Evolutionary conservation across 2,329 filamentous ascomycete species (phyloP).

Genomic region (Scedosporium minutisporum): DNA sequence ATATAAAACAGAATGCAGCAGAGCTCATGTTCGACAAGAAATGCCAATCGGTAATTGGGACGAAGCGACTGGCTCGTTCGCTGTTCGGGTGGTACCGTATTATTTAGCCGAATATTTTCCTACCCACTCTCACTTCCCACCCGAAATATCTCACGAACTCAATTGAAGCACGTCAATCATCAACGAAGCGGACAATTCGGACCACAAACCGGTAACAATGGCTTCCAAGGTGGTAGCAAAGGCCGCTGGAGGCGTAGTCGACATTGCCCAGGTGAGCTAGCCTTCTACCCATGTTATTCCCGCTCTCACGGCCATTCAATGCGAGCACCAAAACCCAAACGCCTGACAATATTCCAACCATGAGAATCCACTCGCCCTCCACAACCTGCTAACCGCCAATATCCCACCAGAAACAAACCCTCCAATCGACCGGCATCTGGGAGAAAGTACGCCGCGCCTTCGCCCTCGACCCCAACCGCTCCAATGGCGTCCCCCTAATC

Average conservation of each 20-base stretch:
- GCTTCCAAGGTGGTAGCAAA: conserved; percentile 51
- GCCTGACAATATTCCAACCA: neutral
- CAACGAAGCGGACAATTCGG: neutral
- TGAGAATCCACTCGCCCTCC: neutral
- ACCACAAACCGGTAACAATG: conserved; percentile 33
- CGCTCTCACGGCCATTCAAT: neutral
- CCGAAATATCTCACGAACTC: neutral
- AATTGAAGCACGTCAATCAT: neutral
- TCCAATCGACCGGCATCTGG: conserved; percentile 85
- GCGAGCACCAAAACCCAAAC: neutral
- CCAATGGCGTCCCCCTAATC: conserved; percentile 86
- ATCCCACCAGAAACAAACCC: conserved; percentile 73
- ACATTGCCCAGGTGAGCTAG: conserved; percentile 48
- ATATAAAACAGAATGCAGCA: neutral
- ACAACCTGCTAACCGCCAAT: conserved; percentile 14
- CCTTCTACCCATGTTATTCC: neutral
- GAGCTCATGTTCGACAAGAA: neutral
- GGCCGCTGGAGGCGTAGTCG: conserved; percentile 42
- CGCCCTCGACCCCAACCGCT: conserved; percentile 78
- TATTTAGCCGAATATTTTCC: neutral
- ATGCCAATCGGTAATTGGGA: neutral
- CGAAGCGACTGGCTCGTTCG: neutral
- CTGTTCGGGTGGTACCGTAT: neutral
- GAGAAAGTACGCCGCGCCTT: conserved; percentile 69
- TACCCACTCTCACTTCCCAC: neutral